phyloP scores from a whole-genome alignment of 192 early-diverging fungal genomes.

The Coemansia sp. region DNA sequence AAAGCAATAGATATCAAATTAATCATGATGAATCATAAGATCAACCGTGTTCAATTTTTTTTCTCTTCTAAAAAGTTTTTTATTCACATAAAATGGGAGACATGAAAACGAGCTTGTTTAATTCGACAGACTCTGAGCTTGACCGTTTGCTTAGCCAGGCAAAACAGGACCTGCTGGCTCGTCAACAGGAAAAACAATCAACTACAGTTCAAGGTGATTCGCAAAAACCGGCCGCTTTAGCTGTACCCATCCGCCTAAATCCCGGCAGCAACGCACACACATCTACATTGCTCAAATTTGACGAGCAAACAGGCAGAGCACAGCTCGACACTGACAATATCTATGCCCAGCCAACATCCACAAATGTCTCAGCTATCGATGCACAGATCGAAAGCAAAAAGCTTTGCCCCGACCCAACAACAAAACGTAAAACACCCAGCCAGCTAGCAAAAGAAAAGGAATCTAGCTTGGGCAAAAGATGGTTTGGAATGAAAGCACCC shows the following conservation, averaged over 20 bases:
- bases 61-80: background rate
- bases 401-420: constrained; percentile 33
- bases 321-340: constrained; percentile 16
- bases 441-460: constrained; percentile 22
- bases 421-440: constrained; percentile 21
- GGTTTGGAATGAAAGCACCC: constrained; percentile 89
- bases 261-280: constrained; percentile 2
- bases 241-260: constrained; percentile 33
- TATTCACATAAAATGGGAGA: constrained; percentile 1
- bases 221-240: background rate
- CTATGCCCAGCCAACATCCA: background rate
- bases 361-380: constrained; percentile 2
- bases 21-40: too few species aligned
- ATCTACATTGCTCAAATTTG: constrained; percentile 10
- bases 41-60: background rate
- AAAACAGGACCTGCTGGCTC: constrained; percentile 17
- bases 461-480: constrained; percentile 51
- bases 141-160: constrained; percentile 40
- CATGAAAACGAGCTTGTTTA: constrained; percentile 1
- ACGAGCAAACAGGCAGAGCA: constrained; percentile 26
- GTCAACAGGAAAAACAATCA: constrained; percentile 4
- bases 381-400: constrained; percentile 8
- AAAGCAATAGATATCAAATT: background rate
- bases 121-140: constrained; percentile 33
- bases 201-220: background rate